Conservation (phyloP, 345 rosid genomes). For the Eucalyptus leucophloia region DNA sequence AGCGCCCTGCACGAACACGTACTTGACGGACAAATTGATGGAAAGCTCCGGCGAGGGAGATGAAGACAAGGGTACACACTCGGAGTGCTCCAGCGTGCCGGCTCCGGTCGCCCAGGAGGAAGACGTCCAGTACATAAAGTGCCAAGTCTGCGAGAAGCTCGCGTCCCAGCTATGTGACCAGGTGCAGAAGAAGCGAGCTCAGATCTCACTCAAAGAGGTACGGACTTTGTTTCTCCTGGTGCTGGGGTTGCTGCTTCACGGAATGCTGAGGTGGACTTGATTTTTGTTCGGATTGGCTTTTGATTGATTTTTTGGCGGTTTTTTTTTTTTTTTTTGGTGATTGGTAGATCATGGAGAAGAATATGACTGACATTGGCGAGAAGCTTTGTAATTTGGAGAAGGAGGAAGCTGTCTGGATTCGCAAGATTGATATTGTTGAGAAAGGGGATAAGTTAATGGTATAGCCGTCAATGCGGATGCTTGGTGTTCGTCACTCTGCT, state of each 20-base stretch:
- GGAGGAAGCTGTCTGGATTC: constrained; percentile 93
- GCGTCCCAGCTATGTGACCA: constrained; percentile 45
- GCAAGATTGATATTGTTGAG: constrained; percentile 78
- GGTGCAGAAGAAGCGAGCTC: constrained; percentile 57
- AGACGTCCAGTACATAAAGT: constrained; percentile 72
- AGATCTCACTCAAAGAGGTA: constrained; percentile 82
- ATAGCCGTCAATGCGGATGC: not conserved
- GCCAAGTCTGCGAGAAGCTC: constrained; percentile 81
- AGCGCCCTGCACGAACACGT: constrained; percentile 64
- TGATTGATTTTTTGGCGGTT: not conserved
- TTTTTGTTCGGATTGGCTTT: not conserved
- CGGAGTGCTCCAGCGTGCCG: constrained; percentile 38
- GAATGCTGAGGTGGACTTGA: not conserved
- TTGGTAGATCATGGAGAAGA: constrained; percentile 56
- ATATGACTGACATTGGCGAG: constrained; percentile 83
- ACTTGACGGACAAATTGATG: constrained; percentile 66
- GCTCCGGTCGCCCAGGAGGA: constrained; percentile 43
- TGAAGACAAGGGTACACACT: constrained; percentile 14
- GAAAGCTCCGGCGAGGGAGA: constrained; percentile 40
- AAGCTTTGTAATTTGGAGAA: constrained; percentile 87
- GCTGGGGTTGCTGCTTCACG: not conserved
- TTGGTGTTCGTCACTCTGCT: not conserved
- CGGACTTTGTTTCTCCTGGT: not conserved
- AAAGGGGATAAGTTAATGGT: constrained; percentile 65
- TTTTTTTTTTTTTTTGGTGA: not conserved